These are phyloP conservation scores for Digitaria exilis DNA, from an alignment of 202 grass and related monocot genomes.

Conservation along the genomic window DNA sequence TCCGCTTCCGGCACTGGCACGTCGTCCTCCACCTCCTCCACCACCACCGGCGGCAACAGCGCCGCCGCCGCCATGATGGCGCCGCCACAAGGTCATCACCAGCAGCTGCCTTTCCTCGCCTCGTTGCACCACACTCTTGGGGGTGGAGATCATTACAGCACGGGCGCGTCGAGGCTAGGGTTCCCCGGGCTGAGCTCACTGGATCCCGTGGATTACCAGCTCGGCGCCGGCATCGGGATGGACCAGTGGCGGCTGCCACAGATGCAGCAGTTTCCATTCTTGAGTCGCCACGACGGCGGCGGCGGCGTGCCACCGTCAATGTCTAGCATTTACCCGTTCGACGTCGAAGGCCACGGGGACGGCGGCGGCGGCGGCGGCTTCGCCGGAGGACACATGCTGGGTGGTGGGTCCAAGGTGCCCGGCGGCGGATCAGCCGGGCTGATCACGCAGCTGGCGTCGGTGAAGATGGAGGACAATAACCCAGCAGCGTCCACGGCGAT, in stretches of 20 bases:
- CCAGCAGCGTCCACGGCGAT: constrained; percentile 27
- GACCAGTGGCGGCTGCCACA: constrained; percentile 76
- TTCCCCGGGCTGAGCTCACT: constrained; percentile 65
- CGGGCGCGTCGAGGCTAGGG: constrained; percentile 56
- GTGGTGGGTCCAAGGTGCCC: constrained; percentile 47
- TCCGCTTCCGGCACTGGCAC: constrained; percentile 36
- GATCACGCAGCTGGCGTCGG: constrained; percentile 68
- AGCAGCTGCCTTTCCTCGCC: constrained; percentile 65
- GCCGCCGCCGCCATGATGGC: constrained; percentile 37
- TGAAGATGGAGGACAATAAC: constrained; percentile 83
- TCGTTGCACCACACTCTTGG: constrained; percentile 60
- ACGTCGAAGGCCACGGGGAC: constrained; percentile 35
- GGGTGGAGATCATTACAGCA: constrained; percentile 48
- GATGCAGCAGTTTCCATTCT: constrained; percentile 76
- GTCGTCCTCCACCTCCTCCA: constrained; percentile 66
- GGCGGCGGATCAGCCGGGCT: constrained; percentile 48
- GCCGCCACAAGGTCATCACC: constrained; percentile 11
- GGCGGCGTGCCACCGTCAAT: constrained; percentile 33
- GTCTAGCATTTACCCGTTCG: constrained; percentile 57
- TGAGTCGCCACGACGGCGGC: constrained; percentile 37
- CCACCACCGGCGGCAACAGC: constrained; percentile 29
- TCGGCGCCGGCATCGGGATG: constrained; percentile 49
- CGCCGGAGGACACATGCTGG: constrained; percentile 45
- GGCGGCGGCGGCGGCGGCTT: constrained; percentile 16
- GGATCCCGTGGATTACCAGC: constrained; percentile 65